Evolutionary conservation across 116 monocot species (phyloP).

Genomic region (Papilionanthe hybrid): DNA sequence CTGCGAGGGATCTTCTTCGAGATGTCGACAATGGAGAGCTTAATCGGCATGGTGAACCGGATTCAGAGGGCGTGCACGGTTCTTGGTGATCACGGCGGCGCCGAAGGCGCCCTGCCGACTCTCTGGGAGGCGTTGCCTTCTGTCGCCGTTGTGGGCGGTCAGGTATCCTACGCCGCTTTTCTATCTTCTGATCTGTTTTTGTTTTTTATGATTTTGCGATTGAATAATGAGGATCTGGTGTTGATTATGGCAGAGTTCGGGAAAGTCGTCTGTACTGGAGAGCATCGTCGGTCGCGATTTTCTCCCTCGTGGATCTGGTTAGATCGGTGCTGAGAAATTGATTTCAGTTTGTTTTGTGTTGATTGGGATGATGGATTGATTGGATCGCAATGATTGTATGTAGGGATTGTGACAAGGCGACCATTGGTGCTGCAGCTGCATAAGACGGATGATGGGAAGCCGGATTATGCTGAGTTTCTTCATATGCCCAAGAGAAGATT

Average conservation of each 20-base stretch:
- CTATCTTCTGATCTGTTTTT: neutral
- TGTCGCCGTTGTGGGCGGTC: constrained; percentile 96
- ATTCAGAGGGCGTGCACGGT: constrained; percentile 94
- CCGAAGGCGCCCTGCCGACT: constrained; percentile 43
- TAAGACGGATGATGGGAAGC: constrained; percentile 59
- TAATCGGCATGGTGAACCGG: constrained; percentile 86
- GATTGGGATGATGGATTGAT: neutral
- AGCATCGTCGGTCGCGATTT: constrained; percentile 98
- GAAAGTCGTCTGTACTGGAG: constrained; percentile 95
- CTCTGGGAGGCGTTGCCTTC: constrained; percentile 96
- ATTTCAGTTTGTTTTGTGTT: neutral
- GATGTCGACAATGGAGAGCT: constrained; percentile 96
- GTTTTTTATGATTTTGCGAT: neutral
- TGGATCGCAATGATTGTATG: neutral
- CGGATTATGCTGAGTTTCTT: constrained; percentile 90
- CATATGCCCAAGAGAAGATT: constrained; percentile 76
- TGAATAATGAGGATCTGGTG: neutral
- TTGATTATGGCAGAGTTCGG: constrained; percentile 56
- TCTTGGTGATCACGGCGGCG: constrained; percentile 85
- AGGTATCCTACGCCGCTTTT: constrained; percentile 28
- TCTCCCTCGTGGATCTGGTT: constrained; percentile 97
- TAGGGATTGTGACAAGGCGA: constrained; percentile 95
- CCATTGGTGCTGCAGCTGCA: constrained; percentile 93
- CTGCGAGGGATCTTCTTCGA: constrained; percentile 1
- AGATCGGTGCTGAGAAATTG: constrained; percentile 10